These are phyloP conservation scores for Pluteus cervinus DNA, from an alignment of 768 basidiomycete species.

Conservation along the genomic window DNA sequence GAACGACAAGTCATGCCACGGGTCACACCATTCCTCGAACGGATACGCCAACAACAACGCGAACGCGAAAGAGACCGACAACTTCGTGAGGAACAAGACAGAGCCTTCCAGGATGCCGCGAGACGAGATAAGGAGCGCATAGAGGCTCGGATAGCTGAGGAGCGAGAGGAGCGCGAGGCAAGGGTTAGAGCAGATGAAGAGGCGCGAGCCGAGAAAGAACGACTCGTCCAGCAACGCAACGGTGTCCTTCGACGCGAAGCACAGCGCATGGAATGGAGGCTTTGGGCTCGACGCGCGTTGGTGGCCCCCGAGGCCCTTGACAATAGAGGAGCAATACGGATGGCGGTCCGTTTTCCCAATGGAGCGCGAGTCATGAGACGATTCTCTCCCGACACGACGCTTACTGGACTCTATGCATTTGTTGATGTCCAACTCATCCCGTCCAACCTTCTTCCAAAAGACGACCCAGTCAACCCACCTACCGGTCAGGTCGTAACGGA, in stretches of 20 bases:
- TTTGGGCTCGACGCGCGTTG: slow-evolving; percentile 50
- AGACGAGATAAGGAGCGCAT: slow-evolving; percentile 66
- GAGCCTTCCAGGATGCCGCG: slow-evolving; percentile 64
- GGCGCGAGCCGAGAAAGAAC: slow-evolving; percentile 30
- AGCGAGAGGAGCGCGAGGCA: slow-evolving; percentile 26
- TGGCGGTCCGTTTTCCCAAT: slow-evolving; percentile 50
- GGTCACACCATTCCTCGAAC: slow-evolving; percentile 65
- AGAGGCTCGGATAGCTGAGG: slow-evolving; percentile 43
- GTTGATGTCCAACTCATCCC: slow-evolving; percentile 62
- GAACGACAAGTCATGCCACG: slow-evolving; percentile 73
- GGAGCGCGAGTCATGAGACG: slow-evolving; percentile 53
- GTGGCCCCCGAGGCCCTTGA: slow-evolving; percentile 22
- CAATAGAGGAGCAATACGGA: slow-evolving; percentile 25
- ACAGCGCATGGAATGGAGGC: slow-evolving; percentile 47
- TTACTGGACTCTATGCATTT: slow-evolving; percentile 67
- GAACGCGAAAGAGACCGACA: slow-evolving; percentile 48
- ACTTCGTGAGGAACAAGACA: slow-evolving; percentile 77
- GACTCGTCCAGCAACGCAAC: slow-evolving; percentile 31
- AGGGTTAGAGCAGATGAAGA: slow-evolving; percentile 22
- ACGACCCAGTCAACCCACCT: slow-evolving; percentile 39
- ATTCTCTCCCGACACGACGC: slow-evolving; percentile 42
- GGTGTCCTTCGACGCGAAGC: slow-evolving; percentile 14
- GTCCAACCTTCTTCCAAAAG: slow-evolving; percentile 23
- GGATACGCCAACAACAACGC: slow-evolving; percentile 46
- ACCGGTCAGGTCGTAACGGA: slow-evolving; percentile 30